phyloP scores from a whole-genome alignment of 2,329 filamentous ascomycete species.

The Chrysosphaeria jannelii region DNA sequence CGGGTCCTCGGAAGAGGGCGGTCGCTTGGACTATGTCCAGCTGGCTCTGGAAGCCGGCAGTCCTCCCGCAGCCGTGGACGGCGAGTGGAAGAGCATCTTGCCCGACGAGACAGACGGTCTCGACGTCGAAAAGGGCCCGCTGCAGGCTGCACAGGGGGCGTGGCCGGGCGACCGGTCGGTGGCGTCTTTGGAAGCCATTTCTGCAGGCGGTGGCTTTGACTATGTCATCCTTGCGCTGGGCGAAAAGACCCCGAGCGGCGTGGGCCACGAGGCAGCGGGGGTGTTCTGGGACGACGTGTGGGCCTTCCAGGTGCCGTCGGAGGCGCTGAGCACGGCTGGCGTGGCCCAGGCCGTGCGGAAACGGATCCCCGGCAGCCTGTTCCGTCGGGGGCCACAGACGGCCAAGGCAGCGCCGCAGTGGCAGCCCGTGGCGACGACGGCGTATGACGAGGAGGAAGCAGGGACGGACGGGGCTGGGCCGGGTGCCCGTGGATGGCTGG shows the following conservation, averaged over 20 bases:
- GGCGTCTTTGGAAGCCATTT: conserved; percentile 21
- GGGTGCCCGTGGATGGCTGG: conserved; percentile 23
- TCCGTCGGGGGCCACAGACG: too few species aligned
- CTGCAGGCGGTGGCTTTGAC: conserved; percentile 26
- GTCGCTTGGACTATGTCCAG: conserved; percentile 34
- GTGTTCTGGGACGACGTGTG: conserved; percentile 29
- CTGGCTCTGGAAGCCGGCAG: conserved; percentile 23
- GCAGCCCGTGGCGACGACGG: conserved; percentile 15
- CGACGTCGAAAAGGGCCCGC: conserved; percentile 4
- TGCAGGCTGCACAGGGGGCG: conserved; percentile 1
- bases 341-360: conserved; percentile 17
- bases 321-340: conserved; percentile 21
- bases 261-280: conserved; percentile 19
- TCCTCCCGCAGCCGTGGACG: conserved; percentile 25
- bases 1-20: conserved; percentile 36
- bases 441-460: conserved; percentile 19
- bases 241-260: conserved; percentile 17
- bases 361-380: conserved; percentile 2
- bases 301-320: conserved; percentile 28
- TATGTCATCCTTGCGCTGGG: conserved; percentile 32
- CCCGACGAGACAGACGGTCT: too few species aligned
- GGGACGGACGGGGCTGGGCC: conserved; percentile 16
- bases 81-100: conserved; percentile 18
- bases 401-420: conserved; percentile 15
- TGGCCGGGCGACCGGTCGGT: conserved; percentile 25